Evolutionary conservation across 2,329 filamentous ascomycete genomes (phyloP), one percentile per base, ranked within the genome.

Genomic region (Pseudocercospora fijiensis): DNA sequence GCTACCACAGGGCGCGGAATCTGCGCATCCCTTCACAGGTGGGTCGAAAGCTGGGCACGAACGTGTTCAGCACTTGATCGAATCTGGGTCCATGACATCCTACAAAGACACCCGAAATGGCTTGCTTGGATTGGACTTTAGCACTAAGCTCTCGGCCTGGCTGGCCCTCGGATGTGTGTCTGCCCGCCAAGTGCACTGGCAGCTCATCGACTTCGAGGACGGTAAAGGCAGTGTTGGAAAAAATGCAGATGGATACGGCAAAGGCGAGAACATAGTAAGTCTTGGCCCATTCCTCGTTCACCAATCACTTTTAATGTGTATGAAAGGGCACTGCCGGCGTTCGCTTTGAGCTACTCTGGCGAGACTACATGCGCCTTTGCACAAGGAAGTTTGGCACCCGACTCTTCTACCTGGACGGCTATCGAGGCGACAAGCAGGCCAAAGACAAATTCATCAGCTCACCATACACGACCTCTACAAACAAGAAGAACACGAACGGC

Each of bases 311-410:
- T 3, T 58, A 45, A 63, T 18, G 13, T 20, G 16, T 11, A 37
- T 51, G 22, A 22, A 53, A 69, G 67, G 90, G 90, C 0, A 92
- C 89, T 0, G 84, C 84, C 33, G 84, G 82, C 0, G 83, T 94
- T 0, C 85, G 90, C 0, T 88, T 90, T 61, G 90, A 94, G 72
- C 79, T 95, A 0, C 76, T 94, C 0, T 92, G 89, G 90, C 81
- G 90, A 45, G 91, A 94, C 71, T 94, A 93, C 71, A 92, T 94
- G 88, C 83, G 89, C 0, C 82, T 94, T 0, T 91, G 88, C 72
- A 88, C 86, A 5, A 82, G 83, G 30, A 93, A 93, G 70, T 92
- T 90, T 66, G 84, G 85, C 0, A 72, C 76, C 16, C 84, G 84
- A 22, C 82, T 94, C 3, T 94, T 91, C 73, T 78, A 79, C 11